Conservation (phyloP, 2,329 filamentous ascomycete genomes). For the Cryphonectria japonica region DNA sequence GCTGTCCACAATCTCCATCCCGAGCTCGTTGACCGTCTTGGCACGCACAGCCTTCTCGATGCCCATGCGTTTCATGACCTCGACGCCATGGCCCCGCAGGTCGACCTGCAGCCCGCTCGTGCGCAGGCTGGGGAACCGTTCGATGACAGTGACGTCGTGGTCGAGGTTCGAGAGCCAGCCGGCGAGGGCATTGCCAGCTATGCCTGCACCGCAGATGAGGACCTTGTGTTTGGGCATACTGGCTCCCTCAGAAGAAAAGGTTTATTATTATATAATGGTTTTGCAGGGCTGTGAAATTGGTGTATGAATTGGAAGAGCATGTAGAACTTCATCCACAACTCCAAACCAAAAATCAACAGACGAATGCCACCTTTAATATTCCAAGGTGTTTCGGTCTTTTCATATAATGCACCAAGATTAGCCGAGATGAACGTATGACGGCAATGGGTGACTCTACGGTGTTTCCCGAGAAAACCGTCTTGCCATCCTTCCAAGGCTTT, state of each 20-base stretch:
- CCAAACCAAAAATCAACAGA: neutral
- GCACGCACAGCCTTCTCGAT: slow-evolving; percentile 42
- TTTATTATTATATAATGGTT: neutral
- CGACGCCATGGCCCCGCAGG: slow-evolving; percentile 54
- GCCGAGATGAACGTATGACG: neutral
- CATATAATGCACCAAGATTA: neutral
- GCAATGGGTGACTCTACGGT: neutral
- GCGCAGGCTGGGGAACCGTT: slow-evolving; percentile 46
- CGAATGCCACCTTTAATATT: neutral
- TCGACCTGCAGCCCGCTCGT: slow-evolving; percentile 58
- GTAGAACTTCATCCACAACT: neutral
- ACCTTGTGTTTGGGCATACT: slow-evolving; percentile 35
- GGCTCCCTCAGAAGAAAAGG: too few relatives aligned
- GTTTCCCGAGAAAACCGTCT: neutral
- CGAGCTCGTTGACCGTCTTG: slow-evolving; percentile 32
- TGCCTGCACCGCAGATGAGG: slow-evolving; percentile 43
- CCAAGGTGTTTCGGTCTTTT: neutral
- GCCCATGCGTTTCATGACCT: slow-evolving; percentile 56
- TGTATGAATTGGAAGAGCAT: neutral
- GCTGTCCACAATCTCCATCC: slow-evolving; percentile 42
- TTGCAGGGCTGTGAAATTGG: neutral
- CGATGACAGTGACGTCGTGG: slow-evolving; percentile 47
- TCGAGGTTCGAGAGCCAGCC: slow-evolving; percentile 49
- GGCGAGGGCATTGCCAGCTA: slow-evolving; percentile 49
- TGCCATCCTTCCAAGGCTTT: neutral